phyloP scores from a whole-genome alignment of 2,329 filamentous ascomycete genomes.

The Calonectria pseudoturangicola region DNA sequence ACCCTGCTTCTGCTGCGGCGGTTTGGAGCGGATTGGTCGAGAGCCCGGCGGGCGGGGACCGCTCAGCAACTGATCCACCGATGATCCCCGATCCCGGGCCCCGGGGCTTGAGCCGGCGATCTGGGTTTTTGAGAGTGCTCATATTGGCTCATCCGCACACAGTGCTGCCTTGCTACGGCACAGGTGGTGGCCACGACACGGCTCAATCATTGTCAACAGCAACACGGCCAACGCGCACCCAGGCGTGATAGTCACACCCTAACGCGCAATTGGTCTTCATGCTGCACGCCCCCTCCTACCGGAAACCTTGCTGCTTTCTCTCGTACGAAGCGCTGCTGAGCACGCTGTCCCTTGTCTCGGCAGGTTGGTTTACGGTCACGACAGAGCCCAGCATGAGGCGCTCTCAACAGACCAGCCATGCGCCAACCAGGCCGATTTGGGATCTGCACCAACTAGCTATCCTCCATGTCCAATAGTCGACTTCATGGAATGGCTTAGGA shows the following conservation, averaged over 20 bases:
- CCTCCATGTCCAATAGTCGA: not conserved
- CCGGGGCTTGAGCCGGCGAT: conserved; percentile 48
- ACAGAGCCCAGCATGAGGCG: conserved; percentile 16
- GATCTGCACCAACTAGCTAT: conserved; percentile 25
- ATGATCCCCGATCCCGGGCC: conserved; percentile 50
- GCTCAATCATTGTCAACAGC: conserved; percentile 22
- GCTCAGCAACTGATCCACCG: conserved; percentile 34
- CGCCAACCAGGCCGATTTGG: conserved; percentile 14
- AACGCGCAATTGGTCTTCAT: not conserved
- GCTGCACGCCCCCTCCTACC: conserved; percentile 20
- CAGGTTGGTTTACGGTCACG: conserved; percentile 13
- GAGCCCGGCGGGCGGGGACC: conserved; percentile 18
- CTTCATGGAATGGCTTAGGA: not conserved
- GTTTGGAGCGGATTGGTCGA: conserved; percentile 32
- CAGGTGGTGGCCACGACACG: conserved; percentile 12
- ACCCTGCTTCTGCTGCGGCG: conserved; percentile 1
- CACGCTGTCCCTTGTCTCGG: conserved; percentile 21
- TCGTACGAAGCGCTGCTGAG: not conserved
- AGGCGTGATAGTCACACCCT: conserved; percentile 35
- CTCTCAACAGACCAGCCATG: conserved; percentile 9
- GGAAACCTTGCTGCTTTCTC: not conserved
- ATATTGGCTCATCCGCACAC: conserved; percentile 22
- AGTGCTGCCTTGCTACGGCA: conserved; percentile 24
- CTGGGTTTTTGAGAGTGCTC: conserved; percentile 45
- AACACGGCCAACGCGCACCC: conserved; percentile 22